These are phyloP conservation scores for Ochetophila trinervis DNA, from an alignment of 306 rosid species.

Conservation along the genomic window DNA sequence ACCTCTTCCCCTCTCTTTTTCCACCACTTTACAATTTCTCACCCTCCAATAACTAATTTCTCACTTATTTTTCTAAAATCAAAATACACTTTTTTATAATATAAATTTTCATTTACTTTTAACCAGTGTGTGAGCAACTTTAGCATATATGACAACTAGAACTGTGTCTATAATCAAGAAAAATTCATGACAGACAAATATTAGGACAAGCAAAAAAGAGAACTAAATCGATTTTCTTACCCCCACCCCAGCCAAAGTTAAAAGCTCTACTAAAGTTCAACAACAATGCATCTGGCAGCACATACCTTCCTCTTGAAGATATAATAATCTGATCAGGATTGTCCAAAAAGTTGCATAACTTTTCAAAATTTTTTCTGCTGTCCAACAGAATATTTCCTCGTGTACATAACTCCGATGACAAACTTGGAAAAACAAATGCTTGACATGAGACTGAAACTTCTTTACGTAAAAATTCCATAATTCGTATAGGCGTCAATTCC, in stretches of 20 bases:
- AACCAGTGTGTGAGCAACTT: neutral
- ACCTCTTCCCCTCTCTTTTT: neutral
- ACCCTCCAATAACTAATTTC: neutral
- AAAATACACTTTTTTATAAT: too few relatives aligned
- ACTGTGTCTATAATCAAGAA: neutral
- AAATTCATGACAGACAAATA: neutral
- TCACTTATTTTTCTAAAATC: too few relatives aligned
- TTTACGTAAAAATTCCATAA: conserved; percentile 46
- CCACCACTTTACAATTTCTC: neutral
- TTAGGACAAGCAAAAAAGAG: neutral
- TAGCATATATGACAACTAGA: neutral
- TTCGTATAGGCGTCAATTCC: conserved; percentile 34
- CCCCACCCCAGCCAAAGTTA: neutral
- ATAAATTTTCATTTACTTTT: too few relatives aligned
- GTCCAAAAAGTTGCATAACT: conserved; percentile 48
- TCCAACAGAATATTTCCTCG: conserved; percentile 49
- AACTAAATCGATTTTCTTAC: neutral
- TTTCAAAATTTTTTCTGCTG: conserved; percentile 35
- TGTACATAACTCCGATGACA: conserved; percentile 36
- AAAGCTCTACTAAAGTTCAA: neutral
- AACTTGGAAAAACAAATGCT: conserved; percentile 49
- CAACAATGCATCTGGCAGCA: neutral
- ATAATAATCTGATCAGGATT: conserved; percentile 46
- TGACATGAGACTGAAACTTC: conserved; percentile 44
- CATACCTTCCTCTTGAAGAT: conserved; percentile 72